Evolutionary conservation across 257 asterid species (phyloP).

Genomic region (Ilex asprella): DNA sequence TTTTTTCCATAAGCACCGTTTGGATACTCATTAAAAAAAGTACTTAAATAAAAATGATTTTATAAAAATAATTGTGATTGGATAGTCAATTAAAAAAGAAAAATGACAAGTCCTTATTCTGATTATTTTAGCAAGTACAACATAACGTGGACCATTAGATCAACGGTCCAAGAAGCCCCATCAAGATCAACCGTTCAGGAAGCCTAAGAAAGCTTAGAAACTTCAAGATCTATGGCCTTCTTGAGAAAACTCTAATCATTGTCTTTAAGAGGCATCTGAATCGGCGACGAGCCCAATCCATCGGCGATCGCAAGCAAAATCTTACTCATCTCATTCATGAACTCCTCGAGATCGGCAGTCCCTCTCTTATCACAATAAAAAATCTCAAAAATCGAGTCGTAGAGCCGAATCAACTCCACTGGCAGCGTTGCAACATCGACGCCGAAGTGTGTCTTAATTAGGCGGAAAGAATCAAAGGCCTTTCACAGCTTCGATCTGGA

Average conservation of each 20-base stretch:
- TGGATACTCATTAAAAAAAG: too few species aligned
- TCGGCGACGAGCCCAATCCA: conserved; percentile 73
- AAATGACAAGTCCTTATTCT: too few species aligned
- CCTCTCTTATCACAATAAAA: conserved; percentile 52
- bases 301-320: conserved; percentile 81
- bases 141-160: background rate
- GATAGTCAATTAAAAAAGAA: too few species aligned
- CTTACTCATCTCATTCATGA: conserved; percentile 56
- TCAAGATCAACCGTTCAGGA: too few species aligned
- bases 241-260: conserved; percentile 52
- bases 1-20: too few species aligned
- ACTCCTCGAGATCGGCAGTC: conserved; percentile 56
- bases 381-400: background rate
- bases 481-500: too few species aligned
- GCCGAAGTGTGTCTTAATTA: background rate
- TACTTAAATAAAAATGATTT: too few species aligned
- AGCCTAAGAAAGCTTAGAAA: conserved; percentile 31
- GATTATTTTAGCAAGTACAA: too few species aligned
- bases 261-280: conserved; percentile 87
- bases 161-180: conserved; percentile 1
- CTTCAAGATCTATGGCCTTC: conserved; percentile 84
- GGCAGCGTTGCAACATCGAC: background rate
- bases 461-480: background rate
- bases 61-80: too few species aligned
- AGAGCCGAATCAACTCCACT: background rate